Evolutionary conservation across 2,329 filamentous ascomycete species (phyloP), one percentile per base, ranked within the genome.

Genomic region (Fusarium equiseti): DNA sequence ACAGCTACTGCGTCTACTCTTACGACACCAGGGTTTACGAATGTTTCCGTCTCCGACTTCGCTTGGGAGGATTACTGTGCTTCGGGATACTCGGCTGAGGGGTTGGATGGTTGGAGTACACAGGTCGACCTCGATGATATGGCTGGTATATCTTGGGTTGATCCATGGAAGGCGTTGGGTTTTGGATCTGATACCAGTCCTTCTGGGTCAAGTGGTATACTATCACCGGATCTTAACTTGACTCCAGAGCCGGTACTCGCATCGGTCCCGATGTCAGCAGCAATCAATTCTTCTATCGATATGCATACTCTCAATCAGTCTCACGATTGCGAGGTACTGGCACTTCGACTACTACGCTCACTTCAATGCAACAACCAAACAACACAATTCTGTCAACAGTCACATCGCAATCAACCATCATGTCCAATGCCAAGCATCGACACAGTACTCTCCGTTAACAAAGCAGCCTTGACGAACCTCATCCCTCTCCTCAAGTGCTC

Each of bases 321-420:
- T 11, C 67, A 70, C 11, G 51, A 63, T 12, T 70, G 67, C 5
- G 67, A 70, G 42, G 62, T 49, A 6, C 31, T 67, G 10, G 67
- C 67, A 15, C 42, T 70, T 1, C 49, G 22, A 1, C 4, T 63
- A 2, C 31, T 70, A 11, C 50, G 49, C 13, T 71, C 67, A 4
- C 44, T 70, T 7, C 63, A 70, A 2, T 70, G 54, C 35, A 52
- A 70, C 29, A 62, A 57, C 12, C 63, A 58, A 20, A 57, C 1
- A 3, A 42, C 15, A 31, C 29, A 43, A 1, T 20, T 32, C 2
- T 61, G 45, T 32, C 56, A 43, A 18, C 29, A 56, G n/a, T n/a
- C 29, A 5, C 24, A 46, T 5, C 16, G 7, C 16, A 32, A 29
- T 9, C 20, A 15, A 49, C 6, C 44, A 31, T 6, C 31, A n/a